Percentiles rank a stretch among this genome's conserved stretches.
phyloP scores from a whole-genome alignment of 2,329 filamentous ascomycete species.

The Clarireedia homoeocarpa region DNA sequence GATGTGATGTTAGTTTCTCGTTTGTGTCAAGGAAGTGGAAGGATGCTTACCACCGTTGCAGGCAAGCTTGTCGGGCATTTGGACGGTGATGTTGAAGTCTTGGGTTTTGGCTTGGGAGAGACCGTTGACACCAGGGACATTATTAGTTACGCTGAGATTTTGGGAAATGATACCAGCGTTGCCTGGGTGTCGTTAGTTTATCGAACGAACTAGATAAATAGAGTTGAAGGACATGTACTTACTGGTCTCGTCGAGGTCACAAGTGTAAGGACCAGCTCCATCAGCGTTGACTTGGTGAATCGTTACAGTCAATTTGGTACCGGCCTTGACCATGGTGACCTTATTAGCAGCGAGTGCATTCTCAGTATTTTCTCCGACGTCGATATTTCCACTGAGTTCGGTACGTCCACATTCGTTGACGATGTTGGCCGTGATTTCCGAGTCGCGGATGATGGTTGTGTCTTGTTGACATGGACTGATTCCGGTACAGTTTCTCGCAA shows the following conservation, averaged over 20 bases:
- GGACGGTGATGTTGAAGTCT: constrained; percentile 48
- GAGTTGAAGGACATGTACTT: background rate
- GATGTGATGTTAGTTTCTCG: background rate
- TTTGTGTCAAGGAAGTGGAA: background rate
- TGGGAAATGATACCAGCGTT: constrained; percentile 37
- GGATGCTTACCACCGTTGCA: constrained; percentile 42
- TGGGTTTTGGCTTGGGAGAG: constrained; percentile 37
- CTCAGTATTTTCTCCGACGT: constrained; percentile 49
- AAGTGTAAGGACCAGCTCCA: constrained; percentile 47
- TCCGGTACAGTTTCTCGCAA: constrained; percentile 54
- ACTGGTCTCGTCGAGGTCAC: constrained; percentile 43
- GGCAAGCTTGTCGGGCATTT: constrained; percentile 41
- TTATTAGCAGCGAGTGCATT: constrained; percentile 37
- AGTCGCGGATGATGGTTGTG: constrained; percentile 53
- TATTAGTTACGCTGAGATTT: constrained; percentile 47
- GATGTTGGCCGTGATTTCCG: constrained; percentile 42
- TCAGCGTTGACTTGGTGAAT: constrained; percentile 47
- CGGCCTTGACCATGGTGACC: constrained; percentile 43
- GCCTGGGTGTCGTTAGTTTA: constrained; percentile 5
- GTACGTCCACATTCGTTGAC: constrained; percentile 57
- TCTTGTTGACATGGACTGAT: constrained; percentile 62
- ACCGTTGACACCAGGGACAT: constrained; percentile 50
- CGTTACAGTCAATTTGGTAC: constrained; percentile 40
- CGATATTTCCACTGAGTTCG: constrained; percentile 51
- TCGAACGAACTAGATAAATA: background rate